Base-by-base conservation (phyloP, 306 rosid genomes). In the Trifolium subterraneum region DNA sequence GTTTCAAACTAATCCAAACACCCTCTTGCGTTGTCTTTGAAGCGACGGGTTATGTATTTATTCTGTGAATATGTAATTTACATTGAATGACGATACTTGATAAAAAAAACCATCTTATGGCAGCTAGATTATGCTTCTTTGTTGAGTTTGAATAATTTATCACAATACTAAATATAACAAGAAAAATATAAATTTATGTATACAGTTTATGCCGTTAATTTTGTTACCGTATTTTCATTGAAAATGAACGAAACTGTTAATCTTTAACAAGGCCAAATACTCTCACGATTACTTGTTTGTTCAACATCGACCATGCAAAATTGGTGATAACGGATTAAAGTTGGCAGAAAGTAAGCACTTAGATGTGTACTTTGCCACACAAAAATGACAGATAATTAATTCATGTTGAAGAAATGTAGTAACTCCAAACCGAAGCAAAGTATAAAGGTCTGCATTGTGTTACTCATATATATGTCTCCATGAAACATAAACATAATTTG, bases 401-500 rank as follows among this genome's bases (percentile, higher is more conserved):
- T 81, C 4, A n/a, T 25, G 58, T 16, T 66, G 14, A 78, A 82
- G 86, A 25, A 68, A 78, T 4, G 70, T 48, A 54, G 65, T 73
- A 54, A 41, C 51, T 63, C 64, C 13, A 73, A 82, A 68, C 14
- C 36, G 2, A 78, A 78, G 86, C 77, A 82, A 82, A 38, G 86
- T 16, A 78, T 65, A 64, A 29, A 38, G 45, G 16, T 47, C 10
- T 54, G 31, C 35, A 64, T 47, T 55, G 45, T 75, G 25, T 41
- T 20, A 14, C 35, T 62, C 58, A 55, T 58, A 64, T 58, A 64
- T 45, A 10, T 62, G 23, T 52, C 25, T 29, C 14, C 35, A 9
- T 70, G 72, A 83, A 50, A 6, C 31, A 23, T 52, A 16, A 38
- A 31, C 33, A 69, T 39, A 66, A 66, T 9, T 39, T 36, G 50